Conservation (phyloP, 2,329 filamentous ascomycete genomes). For the Coleophoma cylindrospora region DNA sequence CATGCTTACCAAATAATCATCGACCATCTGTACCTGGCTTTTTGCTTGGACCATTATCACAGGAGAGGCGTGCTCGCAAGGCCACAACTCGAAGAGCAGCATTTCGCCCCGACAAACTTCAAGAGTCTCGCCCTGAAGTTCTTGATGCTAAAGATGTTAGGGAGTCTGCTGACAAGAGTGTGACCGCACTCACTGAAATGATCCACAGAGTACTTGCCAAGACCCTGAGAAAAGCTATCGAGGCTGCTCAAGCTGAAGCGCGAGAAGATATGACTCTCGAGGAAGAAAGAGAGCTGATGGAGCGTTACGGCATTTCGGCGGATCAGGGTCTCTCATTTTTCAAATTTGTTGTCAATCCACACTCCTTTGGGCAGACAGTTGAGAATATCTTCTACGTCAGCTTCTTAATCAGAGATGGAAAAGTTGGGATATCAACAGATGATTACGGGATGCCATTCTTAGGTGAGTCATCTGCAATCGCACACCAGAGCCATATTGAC, state of each 20-base stretch:
- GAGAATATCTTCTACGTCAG: slow-evolving; percentile 97
- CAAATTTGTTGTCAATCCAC: slow-evolving; percentile 84
- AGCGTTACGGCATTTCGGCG: slow-evolving; percentile 57
- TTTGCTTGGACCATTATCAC: slow-evolving; percentile 80
- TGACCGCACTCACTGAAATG: slow-evolving; percentile 72
- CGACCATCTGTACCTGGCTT: slow-evolving; percentile 79
- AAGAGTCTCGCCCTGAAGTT: slow-evolving; percentile 73
- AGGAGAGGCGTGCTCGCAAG: slow-evolving; percentile 77
- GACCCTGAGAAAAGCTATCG: slow-evolving; percentile 41
- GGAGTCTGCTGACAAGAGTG: slow-evolving; percentile 70
- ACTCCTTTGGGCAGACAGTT: slow-evolving; percentile 87
- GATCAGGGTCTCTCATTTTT: slow-evolving; percentile 74
- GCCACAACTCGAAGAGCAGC: slow-evolving; percentile 62
- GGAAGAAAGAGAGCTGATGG: slow-evolving; percentile 44
- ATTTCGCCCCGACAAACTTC: slow-evolving; percentile 62
- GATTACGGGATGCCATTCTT: slow-evolving; percentile 71
- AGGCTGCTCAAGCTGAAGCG: slow-evolving; percentile 36
- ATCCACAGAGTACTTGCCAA: slow-evolving; percentile 60
- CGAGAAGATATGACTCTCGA: slow-evolving; percentile 37
- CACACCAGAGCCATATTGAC: slow-evolving; percentile 22
- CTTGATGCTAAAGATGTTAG: slow-evolving; percentile 68
- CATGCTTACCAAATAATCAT: slow-evolving; percentile 66
- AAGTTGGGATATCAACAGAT: slow-evolving; percentile 69
- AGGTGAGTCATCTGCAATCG: slow-evolving; percentile 49
- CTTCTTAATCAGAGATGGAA: slow-evolving; percentile 86